Evolutionary conservation across 2,329 filamentous ascomycete genomes (phyloP), one percentile per base, ranked within the genome.

Genomic region (Cladosporium sp.): DNA sequence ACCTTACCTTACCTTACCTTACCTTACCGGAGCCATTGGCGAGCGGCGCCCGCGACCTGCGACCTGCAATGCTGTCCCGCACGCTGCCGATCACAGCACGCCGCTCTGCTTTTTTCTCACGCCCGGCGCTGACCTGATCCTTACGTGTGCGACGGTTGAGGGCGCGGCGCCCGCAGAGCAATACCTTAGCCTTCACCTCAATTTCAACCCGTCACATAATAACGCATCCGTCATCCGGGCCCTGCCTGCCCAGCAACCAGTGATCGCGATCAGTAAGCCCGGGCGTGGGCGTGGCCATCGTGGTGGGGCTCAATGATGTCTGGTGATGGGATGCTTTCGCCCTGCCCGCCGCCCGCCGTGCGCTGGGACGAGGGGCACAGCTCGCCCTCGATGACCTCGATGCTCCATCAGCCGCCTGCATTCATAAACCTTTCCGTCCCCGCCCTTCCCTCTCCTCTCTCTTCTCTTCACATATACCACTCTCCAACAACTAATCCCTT

Each of bases 221-320:
- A 50, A 50, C 19, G 11, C 16, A 40, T 50, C 48, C 37, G 16
- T 50, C 48, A 50, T 50, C 48, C 40, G 38, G 31, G 40, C 11
- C 35, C 35, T 38, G 13, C 34, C 34, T 35, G 10, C 34, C 16
- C 40, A 28, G 22, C 22, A 28, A 28, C 22, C 22, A 28, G 22
- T 28, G 48, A 50, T 50, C 48, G 48, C 40, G 48, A 50, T 50
- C 46, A 50, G 48, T 42, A 50, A 50, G 48, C 48, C 43, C 43
- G 48, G 48, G 48, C 48, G 48, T 37, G 48, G 40, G 31, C 40
- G 40, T 50, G 32, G 48, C n/a, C 32, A 32, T 50, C 14, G 31
- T 31, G 48, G 48, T 50, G 48, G 48, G 48, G 48, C 48, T 50
- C 48, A 50, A 50, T 50, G 48, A 50, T 50, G 48, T 32, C 35